These are phyloP conservation scores for Cavenderia fasciculata DNA, from an alignment of 78 protist species.

Conservation along the genomic window DNA sequence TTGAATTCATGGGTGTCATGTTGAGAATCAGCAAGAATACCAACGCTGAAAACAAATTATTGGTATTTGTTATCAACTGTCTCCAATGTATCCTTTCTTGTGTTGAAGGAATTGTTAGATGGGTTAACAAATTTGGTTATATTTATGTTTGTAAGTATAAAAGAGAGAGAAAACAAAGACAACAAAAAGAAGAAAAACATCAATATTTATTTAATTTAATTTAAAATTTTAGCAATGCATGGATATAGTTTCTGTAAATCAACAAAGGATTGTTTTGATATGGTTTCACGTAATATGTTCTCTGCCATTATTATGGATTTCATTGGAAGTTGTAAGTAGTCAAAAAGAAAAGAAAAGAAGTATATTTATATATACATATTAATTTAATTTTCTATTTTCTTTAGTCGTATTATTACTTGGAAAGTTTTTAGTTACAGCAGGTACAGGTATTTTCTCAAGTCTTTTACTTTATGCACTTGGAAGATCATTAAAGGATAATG, in stretches of 20 bases:
- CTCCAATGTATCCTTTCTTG: constrained; percentile 73
- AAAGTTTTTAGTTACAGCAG: constrained; percentile 64
- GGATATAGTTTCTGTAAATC: constrained; percentile 74
- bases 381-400: no score
- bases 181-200: background rate
- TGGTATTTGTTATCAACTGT: constrained; percentile 41
- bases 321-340: no score
- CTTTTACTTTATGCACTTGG: constrained; percentile 13
- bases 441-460: constrained; percentile 44
- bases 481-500: constrained; percentile 46
- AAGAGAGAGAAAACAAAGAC: background rate
- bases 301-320: constrained; percentile 71
- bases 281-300: constrained; percentile 71
- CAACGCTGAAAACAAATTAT: constrained; percentile 23
- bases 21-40: constrained; percentile 15
- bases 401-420: constrained; percentile 64
- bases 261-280: constrained; percentile 44
- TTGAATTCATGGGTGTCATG: constrained; percentile 52
- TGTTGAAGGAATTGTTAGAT: constrained; percentile 38
- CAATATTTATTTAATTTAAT: background rate
- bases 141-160: constrained; percentile 52
- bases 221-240: constrained; percentile 50
- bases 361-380: no score
- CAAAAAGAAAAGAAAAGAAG: no score
- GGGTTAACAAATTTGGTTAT: constrained; percentile 76